Percentiles rank a stretch among this genome's conserved stretches.
phyloP scores from a whole-genome alignment of 2,329 filamentous ascomycete species.

The Beauveria australis region DNA sequence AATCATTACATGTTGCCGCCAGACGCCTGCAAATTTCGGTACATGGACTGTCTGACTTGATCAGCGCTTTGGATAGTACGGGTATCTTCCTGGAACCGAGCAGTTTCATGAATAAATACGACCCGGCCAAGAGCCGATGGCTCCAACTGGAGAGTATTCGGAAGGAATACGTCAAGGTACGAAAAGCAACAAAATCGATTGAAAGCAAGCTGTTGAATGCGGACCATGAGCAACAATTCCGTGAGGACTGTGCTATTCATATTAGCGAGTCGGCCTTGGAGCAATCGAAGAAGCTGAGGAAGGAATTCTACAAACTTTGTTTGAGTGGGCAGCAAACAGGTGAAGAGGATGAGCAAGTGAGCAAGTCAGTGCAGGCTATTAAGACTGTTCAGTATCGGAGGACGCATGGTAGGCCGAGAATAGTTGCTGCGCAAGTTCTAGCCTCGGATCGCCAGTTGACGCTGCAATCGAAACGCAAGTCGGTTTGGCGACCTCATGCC shows the following conservation, averaged over 20 bases:
- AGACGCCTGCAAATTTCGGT: slow-evolving; percentile 20
- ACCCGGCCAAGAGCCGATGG: slow-evolving; percentile 17
- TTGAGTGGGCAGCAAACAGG: background rate
- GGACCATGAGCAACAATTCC: slow-evolving; percentile 20
- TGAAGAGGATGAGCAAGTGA: background rate
- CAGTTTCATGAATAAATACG: background rate
- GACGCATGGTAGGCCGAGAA: background rate
- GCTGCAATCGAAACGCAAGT: background rate
- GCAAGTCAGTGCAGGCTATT: background rate
- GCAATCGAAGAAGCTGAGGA: slow-evolving; percentile 16
- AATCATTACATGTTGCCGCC: background rate
- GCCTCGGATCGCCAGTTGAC: background rate
- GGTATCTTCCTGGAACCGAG: background rate
- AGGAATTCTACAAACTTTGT: slow-evolving; percentile 15
- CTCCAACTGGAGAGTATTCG: slow-evolving; percentile 27
- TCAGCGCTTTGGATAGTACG: background rate
- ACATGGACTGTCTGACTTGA: slow-evolving; percentile 11
- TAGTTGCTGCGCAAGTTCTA: background rate
- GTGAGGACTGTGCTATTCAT: slow-evolving; percentile 22
- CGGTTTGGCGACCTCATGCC: background rate
- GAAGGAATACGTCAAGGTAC: slow-evolving; percentile 24
- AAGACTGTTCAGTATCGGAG: background rate
- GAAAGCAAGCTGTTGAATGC: slow-evolving; percentile 28
- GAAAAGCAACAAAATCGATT: slow-evolving; percentile 22
- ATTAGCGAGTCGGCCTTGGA: slow-evolving; percentile 18